Percentiles rank a stretch among this genome's conserved stretches.
These are phyloP conservation scores for Urochloa ruziziensis DNA, from an alignment of 176 grass and related monocot species.

Conservation along the genomic window DNA sequence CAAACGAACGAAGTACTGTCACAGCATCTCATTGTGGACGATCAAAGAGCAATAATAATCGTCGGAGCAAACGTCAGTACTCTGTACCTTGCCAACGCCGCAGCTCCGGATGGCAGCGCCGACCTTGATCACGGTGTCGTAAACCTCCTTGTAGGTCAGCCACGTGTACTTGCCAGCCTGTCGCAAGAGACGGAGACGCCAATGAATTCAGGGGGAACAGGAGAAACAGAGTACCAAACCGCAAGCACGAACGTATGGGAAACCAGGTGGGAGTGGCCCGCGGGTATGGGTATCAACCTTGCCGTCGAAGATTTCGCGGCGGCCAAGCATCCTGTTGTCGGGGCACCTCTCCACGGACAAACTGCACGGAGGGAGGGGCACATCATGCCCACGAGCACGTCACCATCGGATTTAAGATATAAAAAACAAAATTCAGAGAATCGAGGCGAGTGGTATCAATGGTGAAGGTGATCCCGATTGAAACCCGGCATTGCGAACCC, in stretches of 20 bases:
- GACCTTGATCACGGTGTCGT: conserved; percentile 72
- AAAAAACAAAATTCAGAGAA: not conserved
- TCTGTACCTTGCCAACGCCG: conserved; percentile 64
- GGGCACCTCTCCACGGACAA: conserved; percentile 66
- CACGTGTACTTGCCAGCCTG: conserved; percentile 79
- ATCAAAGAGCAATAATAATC: not conserved
- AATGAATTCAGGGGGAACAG: not conserved
- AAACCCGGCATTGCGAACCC: not conserved
- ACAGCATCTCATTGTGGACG: not conserved
- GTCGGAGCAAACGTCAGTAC: too few relatives aligned
- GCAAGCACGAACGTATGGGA: not conserved
- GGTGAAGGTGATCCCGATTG: not conserved
- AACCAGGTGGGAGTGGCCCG: not conserved
- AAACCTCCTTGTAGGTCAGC: conserved; percentile 81
- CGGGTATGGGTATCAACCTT: conserved; percentile 40
- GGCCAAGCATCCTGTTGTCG: conserved; percentile 57
- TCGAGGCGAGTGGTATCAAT: not conserved
- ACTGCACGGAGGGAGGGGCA: conserved; percentile 17
- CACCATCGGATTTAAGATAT: not conserved
- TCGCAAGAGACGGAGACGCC: conserved; percentile 15
- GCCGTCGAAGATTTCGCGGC: conserved; percentile 52
- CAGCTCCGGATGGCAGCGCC: conserved; percentile 65
- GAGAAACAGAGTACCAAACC: not conserved
- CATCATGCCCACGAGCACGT: not conserved
- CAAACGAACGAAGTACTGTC: not conserved